Conservation (phyloP, 1,284 basidiomycete genomes). For the Coniferiporia weirii region DNA sequence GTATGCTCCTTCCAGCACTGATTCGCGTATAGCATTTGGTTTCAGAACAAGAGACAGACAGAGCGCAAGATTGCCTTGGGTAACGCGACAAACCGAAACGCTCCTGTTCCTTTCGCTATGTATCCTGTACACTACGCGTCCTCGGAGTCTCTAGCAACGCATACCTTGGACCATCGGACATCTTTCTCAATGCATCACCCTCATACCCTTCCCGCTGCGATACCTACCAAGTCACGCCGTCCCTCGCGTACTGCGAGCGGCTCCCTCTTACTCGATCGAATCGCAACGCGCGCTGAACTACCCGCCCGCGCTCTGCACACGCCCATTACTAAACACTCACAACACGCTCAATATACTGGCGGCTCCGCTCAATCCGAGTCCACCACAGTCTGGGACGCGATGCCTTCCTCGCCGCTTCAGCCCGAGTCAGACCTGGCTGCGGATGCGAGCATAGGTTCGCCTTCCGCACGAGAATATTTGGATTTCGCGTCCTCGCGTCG, state of each 20-base stretch:
- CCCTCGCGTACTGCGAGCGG: conserved; percentile 1
- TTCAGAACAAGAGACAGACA: conserved; percentile 76
- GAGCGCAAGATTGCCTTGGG: conserved; percentile 13
- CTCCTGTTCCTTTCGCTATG: neutral
- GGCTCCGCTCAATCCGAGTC: neutral
- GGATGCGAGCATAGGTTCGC: neutral
- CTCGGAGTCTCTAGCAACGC: neutral
- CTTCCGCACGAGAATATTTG: conserved; percentile 12
- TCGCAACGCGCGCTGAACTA: conserved; percentile 14
- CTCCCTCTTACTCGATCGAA: conserved; percentile 11
- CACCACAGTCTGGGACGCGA: conserved; percentile 10
- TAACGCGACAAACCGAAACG: conserved; percentile 7
- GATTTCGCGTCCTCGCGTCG: conserved; percentile 14
- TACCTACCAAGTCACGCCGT: neutral
- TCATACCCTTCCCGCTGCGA: neutral
- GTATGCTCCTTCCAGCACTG: too few species aligned
- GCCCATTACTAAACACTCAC: conserved; percentile 8
- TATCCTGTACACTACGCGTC: neutral
- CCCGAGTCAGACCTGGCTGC: neutral
- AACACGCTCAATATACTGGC: neutral
- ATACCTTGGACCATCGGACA: neutral
- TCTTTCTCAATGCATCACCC: neutral
- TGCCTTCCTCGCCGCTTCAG: conserved; percentile 17
- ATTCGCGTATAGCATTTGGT: conserved; percentile 50
- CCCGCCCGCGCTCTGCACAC: conserved; percentile 1